phyloP scores from a whole-genome alignment of 1,284 basidiomycete species.

The Xerocomus minutiporus region DNA sequence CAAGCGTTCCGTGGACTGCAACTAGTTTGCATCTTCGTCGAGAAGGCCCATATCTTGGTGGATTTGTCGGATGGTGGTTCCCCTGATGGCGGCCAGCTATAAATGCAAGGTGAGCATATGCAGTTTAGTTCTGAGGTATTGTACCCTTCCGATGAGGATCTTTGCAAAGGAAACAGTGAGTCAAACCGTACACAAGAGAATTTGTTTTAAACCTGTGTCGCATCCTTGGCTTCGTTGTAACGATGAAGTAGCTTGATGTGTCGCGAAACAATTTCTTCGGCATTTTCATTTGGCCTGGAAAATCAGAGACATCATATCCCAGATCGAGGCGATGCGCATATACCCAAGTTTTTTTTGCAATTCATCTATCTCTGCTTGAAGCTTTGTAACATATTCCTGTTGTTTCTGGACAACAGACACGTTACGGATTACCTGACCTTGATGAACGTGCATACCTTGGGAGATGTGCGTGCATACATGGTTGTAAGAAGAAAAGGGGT shows the following conservation, averaged over 20 bases:
- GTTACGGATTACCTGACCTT: not conserved
- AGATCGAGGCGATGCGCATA: slow-evolving; percentile 13
- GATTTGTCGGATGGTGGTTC: slow-evolving; percentile 65
- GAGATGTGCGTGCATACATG: slow-evolving; percentile 31
- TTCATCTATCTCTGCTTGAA: slow-evolving; percentile 50
- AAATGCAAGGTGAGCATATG: slow-evolving; percentile 13
- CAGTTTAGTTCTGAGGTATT: slow-evolving; percentile 27
- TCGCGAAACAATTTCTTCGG: slow-evolving; percentile 59
- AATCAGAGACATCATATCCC: not conserved
- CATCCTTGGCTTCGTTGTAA: slow-evolving; percentile 80
- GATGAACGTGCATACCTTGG: slow-evolving; percentile 20
- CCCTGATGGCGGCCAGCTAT: slow-evolving; percentile 61
- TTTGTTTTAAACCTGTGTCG: slow-evolving; percentile 52
- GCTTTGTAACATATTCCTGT: slow-evolving; percentile 45
- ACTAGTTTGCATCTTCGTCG: slow-evolving; percentile 36
- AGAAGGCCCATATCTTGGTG: slow-evolving; percentile 64
- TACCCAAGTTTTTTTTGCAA: slow-evolving; percentile 56
- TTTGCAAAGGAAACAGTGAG: slow-evolving; percentile 4
- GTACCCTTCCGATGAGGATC: slow-evolving; percentile 35
- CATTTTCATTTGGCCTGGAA: slow-evolving; percentile 47
- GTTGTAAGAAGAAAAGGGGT: not conserved
- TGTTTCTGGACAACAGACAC: slow-evolving; percentile 42
- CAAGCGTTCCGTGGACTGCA: not conserved
- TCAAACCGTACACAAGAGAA: slow-evolving; percentile 1
- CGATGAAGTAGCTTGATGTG: slow-evolving; percentile 70